Conservation (phyloP, 805 yeast genomes). For the Saccharomycopsis babjevae region DNA sequence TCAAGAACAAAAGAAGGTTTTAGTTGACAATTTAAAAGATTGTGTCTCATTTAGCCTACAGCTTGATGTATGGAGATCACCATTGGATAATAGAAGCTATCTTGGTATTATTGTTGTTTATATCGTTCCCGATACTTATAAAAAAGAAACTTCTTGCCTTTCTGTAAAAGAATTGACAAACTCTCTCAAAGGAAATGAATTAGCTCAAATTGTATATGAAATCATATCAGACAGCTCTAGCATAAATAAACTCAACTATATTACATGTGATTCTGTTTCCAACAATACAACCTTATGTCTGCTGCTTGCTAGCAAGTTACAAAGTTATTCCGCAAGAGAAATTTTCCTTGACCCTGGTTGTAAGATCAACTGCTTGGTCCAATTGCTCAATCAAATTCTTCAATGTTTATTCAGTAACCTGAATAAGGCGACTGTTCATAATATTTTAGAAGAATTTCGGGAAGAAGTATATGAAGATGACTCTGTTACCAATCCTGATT, state of each 20-base stretch:
- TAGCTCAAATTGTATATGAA: neutral
- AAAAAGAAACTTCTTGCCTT: neutral
- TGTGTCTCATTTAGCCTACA: neutral
- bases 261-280: neutral
- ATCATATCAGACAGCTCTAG: neutral
- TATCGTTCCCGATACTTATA: neutral
- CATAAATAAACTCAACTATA: neutral
- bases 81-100: neutral
- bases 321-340: neutral
- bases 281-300: neutral
- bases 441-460: neutral
- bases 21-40: neutral
- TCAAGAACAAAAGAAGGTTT: neutral
- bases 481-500: neutral
- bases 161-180: neutral
- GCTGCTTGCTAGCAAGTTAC: neutral
- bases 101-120: neutral
- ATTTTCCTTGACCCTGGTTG: neutral
- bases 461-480: neutral
- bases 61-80: neutral
- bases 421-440: neutral
- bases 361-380: neutral
- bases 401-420: neutral
- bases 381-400: neutral
- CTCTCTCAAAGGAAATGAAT: neutral